A percentile compares a stretch with the other conserved stretches of the same genome.
Evolutionary conservation across 2,329 filamentous ascomycete genomes (phyloP).

Genomic region (Aspergillus terreus): DNA sequence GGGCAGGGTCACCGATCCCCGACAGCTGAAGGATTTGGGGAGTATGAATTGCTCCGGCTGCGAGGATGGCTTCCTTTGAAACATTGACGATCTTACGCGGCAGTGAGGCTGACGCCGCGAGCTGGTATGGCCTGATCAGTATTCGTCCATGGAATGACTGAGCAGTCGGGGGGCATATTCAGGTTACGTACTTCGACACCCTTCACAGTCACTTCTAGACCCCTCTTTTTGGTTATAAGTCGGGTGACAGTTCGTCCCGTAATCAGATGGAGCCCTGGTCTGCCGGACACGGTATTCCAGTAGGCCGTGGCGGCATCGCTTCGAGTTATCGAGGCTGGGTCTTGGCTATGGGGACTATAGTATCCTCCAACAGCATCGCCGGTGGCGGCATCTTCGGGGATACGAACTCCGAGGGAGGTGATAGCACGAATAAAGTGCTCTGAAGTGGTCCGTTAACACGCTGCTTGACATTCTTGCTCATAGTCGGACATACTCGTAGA

Average conservation of each 20-base stretch:
- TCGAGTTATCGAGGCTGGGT: neutral
- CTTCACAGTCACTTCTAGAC: neutral
- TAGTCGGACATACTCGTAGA: neutral
- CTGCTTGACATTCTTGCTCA: neutral
- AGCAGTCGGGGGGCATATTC: neutral
- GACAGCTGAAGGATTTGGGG: slow-evolving; percentile 7
- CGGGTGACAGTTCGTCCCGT: neutral
- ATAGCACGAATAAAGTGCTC: slow-evolving; percentile 5
- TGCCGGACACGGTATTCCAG: slow-evolving; percentile 1
- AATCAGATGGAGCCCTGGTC: neutral
- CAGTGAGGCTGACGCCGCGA: neutral
- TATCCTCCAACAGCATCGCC: slow-evolving; percentile 5
- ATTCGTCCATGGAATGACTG: neutral
- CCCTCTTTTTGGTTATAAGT: neutral
- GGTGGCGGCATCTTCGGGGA: slow-evolving; percentile 2
- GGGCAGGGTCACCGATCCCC: slow-evolving; percentile 1
- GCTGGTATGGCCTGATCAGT: neutral
- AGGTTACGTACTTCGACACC: neutral
- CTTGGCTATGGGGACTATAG: slow-evolving; percentile 5
- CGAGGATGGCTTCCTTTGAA: slow-evolving; percentile 2
- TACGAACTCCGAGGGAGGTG: neutral
- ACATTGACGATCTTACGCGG: slow-evolving; percentile 1
- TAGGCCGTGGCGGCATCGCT: slow-evolving; percentile 3
- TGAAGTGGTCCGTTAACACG: neutral
- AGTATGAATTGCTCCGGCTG: slow-evolving; percentile 6